Percentiles rank a stretch among this genome's conserved stretches.
Evolutionary conservation across 1,139 yeast species (phyloP).

Genomic region (Yarrowia galli): DNA sequence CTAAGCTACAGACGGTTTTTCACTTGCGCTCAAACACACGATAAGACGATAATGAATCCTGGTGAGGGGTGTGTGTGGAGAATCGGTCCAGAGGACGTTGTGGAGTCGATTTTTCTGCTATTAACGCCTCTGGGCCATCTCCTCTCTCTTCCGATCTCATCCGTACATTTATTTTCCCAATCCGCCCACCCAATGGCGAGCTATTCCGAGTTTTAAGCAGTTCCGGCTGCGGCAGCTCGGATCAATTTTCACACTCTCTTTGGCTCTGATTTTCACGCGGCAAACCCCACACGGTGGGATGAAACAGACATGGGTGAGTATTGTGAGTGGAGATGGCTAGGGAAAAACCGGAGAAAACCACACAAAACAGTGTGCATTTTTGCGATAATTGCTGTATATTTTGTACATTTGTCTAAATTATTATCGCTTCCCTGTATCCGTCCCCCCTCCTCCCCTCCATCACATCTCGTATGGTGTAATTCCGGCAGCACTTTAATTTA

Average conservation of each 20-base stretch:
- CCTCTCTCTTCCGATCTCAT: too few relatives aligned
- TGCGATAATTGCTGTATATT: too few relatives aligned
- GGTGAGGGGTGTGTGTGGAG: neutral
- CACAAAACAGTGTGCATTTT: too few relatives aligned
- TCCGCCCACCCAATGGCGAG: conserved; percentile 8
- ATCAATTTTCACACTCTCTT: conserved; percentile 30
- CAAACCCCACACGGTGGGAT: conserved; percentile 35
- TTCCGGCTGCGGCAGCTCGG: conserved; percentile 22
- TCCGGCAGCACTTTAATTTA: conserved; percentile 28
- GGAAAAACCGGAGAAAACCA: neutral
- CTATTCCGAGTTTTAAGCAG: neutral
- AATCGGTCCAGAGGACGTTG: neutral
- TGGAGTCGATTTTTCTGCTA: too few relatives aligned
- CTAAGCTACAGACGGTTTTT: conserved; percentile 30
- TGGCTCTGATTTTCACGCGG: conserved; percentile 29
- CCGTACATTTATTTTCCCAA: neutral
- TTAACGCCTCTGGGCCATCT: neutral
- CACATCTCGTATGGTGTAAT: conserved; percentile 15
- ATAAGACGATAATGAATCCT: conserved; percentile 12
- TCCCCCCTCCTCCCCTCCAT: neutral
- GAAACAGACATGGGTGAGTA: conserved; percentile 18
- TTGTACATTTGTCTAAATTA: too few relatives aligned
- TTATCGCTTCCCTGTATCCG: too few relatives aligned
- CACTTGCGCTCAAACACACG: conserved; percentile 37
- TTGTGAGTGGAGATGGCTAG: neutral